phyloP scores from a whole-genome alignment of 768 basidiomycete species.

The Trichaptum fuscoviolaceum region DNA sequence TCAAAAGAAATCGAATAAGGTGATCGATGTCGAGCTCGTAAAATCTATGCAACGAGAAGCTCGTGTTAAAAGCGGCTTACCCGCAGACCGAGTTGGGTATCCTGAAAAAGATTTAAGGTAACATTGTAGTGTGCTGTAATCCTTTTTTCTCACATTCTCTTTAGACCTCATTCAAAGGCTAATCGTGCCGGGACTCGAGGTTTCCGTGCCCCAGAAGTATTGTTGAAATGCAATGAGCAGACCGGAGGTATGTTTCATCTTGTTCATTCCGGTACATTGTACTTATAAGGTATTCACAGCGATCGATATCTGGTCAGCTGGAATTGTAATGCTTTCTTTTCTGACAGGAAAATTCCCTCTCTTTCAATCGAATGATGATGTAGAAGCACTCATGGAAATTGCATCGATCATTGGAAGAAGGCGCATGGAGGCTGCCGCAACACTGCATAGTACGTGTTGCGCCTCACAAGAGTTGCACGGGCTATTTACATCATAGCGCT shows the following conservation, averaged over 20 bases:
- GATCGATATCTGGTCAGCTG: slow-evolving; percentile 95
- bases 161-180: slow-evolving; percentile 78
- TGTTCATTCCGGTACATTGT: background rate
- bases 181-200: slow-evolving; percentile 96
- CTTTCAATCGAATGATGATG: slow-evolving; percentile 90
- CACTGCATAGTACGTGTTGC: slow-evolving; percentile 72
- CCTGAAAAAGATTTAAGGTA: slow-evolving; percentile 71
- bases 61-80: slow-evolving; percentile 43
- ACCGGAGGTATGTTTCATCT: slow-evolving; percentile 62
- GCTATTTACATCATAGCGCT: slow-evolving; percentile 4
- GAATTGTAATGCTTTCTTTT: slow-evolving; percentile 90
- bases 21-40: slow-evolving; percentile 44
- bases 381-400: slow-evolving; percentile 94
- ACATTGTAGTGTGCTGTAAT: slow-evolving; percentile 6
- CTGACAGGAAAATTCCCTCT: slow-evolving; percentile 89
- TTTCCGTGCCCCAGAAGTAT: slow-evolving; percentile 93
- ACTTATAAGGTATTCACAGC: slow-evolving; percentile 41
- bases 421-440: slow-evolving; percentile 79
- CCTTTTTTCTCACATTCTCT: background rate
- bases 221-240: slow-evolving; percentile 92
- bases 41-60: slow-evolving; percentile 59
- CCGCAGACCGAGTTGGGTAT: slow-evolving; percentile 73
- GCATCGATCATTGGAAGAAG: slow-evolving; percentile 78
- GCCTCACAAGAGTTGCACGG: background rate
- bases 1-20: slow-evolving; percentile 31